Base-by-base conservation (phyloP, 2,329 filamentous ascomycete genomes). In the Phyllosticta ampelicida region DNA sequence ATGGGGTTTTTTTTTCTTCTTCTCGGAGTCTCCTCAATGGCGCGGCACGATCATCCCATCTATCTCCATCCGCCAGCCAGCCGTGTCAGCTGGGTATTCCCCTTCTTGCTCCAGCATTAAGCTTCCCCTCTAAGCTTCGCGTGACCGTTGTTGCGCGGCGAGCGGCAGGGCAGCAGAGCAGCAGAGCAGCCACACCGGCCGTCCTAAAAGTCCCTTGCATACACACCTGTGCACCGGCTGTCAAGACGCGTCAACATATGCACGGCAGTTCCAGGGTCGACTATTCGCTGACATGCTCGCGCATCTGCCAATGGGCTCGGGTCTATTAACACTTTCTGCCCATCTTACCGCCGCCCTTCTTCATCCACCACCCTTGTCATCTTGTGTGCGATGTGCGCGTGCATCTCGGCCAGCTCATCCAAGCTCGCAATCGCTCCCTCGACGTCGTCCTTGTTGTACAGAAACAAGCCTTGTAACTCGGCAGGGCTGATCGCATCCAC, bases 401-500 rank as follows among this genome's bases (percentile, higher is more conserved):
- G 55, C 55, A 58, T 58, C 56, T 21, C 58, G 26, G 54, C 63
- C 60, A 89, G 73, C 1, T 80, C 82, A 61, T 88, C 85, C 1
- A 86, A 86, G 86, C 88, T 90, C 16, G 77, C 75, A 63, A 97
- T 91, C 13, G 92, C 92, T 1, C 92, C 90, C 63, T 90, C 80
- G 78, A 91, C 87, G 65, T 95, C 82, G 62, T 86, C 87, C 75
- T 99, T 99, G 74, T 97, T 95, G 71, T 95, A 95, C 70, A 97
- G 72, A 72, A 99, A 99, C 51, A 99, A 74, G 0, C 94, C 94
- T 73, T 99, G 94, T 28, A 99, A 84, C 20, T 90, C 90, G 26
- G 94, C 94, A 4, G 92, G 91, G 70, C 91, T 97, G 16, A 90
- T 77, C 55, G 81, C 77, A 18, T 83, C 80, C 56, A 95, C 82